Evolutionary conservation across 2,329 filamentous ascomycete genomes (phyloP).

Genomic region (Helotiales sp.): DNA sequence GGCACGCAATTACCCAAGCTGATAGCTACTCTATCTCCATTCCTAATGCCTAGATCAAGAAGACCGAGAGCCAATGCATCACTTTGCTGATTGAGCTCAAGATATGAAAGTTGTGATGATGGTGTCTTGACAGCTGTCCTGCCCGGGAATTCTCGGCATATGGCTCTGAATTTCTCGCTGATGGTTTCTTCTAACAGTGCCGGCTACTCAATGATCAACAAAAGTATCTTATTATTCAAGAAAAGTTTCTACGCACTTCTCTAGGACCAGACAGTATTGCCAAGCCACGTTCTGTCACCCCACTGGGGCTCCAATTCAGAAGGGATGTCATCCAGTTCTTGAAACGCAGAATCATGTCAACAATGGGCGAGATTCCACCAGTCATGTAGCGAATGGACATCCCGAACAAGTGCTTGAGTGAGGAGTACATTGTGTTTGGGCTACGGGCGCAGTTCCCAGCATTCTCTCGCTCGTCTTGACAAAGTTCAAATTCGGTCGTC

Average conservation of each 20-base stretch:
- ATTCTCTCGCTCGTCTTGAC: not conserved
- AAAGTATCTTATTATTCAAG: not conserved
- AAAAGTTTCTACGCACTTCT: not conserved
- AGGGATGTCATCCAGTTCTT: not conserved
- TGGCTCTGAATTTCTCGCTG: not conserved
- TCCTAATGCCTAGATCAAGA: constrained; percentile 47
- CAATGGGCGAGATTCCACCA: not conserved
- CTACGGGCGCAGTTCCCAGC: not conserved
- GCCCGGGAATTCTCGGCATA: not conserved
- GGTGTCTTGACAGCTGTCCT: constrained; percentile 40
- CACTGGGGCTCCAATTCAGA: not conserved
- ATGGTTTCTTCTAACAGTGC: constrained; percentile 5
- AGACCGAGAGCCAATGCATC: constrained; percentile 68
- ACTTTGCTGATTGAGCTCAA: constrained; percentile 66
- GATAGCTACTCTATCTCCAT: constrained; percentile 34
- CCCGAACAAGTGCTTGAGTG: not conserved
- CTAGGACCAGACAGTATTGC: not conserved
- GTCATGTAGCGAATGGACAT: not conserved
- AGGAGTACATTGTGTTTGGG: not conserved
- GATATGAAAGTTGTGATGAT: constrained; percentile 76
- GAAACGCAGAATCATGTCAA: not conserved
- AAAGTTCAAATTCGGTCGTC: not conserved
- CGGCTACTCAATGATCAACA: not conserved
- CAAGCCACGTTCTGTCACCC: not conserved
- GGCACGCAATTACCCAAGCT: constrained; percentile 34